These are phyloP conservation scores for Colletotrichum eremochloae DNA, from an alignment of 2,329 filamentous ascomycete genomes.

Conservation along the genomic window DNA sequence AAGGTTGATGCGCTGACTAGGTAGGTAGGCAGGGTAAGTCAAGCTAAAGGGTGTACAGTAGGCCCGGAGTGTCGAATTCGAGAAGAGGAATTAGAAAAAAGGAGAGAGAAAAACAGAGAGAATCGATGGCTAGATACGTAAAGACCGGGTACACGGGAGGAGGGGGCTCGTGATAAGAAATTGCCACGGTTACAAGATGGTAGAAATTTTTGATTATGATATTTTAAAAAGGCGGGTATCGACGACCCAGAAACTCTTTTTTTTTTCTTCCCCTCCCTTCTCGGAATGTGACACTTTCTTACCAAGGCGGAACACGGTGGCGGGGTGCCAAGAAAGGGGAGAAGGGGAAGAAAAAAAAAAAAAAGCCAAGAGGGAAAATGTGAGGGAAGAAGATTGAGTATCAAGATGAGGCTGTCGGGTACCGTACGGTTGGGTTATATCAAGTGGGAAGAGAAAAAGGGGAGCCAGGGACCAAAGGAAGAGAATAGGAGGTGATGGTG, in stretches of 20 bases:
- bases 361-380: not conserved
- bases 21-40: constrained; percentile 6
- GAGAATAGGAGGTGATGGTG: constrained; percentile 1
- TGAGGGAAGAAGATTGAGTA: not conserved
- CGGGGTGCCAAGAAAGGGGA: not conserved
- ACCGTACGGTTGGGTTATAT: not conserved
- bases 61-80: not conserved
- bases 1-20: not conserved
- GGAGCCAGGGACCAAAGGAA: not conserved
- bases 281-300: constrained; percentile 7
- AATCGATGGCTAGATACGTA: not conserved
- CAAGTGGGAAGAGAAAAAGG: not conserved
- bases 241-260: not conserved
- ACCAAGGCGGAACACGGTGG: constrained; percentile 1
- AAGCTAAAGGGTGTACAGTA: not conserved
- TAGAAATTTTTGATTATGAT: constrained; percentile 34
- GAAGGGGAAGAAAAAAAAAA: not conserved
- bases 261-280: not conserved
- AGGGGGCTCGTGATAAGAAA: constrained; percentile 29
- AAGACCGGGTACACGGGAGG: not conserved
- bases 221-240: constrained; percentile 40
- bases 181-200: constrained; percentile 32
- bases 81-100: not conserved
- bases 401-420: constrained; percentile 17
- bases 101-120: not conserved